Evolutionary conservation across 2,329 filamentous ascomycete species (phyloP), one percentile per base, ranked within the genome.

Genomic region (Chalara sp.): DNA sequence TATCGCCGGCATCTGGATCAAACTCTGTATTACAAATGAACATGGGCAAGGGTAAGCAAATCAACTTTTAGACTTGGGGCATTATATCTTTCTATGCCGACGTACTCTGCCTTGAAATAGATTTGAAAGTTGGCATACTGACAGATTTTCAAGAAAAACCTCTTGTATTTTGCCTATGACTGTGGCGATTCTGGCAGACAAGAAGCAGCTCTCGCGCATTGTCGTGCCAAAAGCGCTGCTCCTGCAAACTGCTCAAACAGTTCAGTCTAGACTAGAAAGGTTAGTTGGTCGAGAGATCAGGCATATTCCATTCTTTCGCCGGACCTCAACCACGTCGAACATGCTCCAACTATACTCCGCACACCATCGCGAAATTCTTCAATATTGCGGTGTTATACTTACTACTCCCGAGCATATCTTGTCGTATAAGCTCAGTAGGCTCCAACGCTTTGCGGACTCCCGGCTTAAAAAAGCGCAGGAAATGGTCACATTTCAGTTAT

Each of bases 21-120:
- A 86, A 84, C 53, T 80, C 80, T 0, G 79, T 86, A 0, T 56
- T 85, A 1, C 83, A 86, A 54, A 74, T 86, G 65, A 81, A 84
- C 53, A 86, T 86, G 82, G 83, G 83, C 0, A 74, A 83, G 67
- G 76, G 76, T 68, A 61, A 60, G 55, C 51, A n/a, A 2, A 40
- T n/a, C 21, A 13, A 43, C 35, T n/a, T 21, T 21, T 21, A 39
- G 35, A 10, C 21, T 21, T 21, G 21, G 21, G 21, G 21, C 21
- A 21, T 21, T 21, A 21, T 31, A 21, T 49, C 29, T 32, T 7
- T 28, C 40, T 11, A 32, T 13, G 12, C 6, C 43, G 7, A 28
- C 28, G 44, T n/a, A 32, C 21, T n/a, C 6, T 46, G n/a, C n/a
- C 21, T 29, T 2, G 21, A 37, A 33, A 12, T 29, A 41, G 32